These are phyloP conservation scores for Leccinum insolens DNA, from an alignment of 1,284 basidiomycete genomes.

Conservation along the genomic window DNA sequence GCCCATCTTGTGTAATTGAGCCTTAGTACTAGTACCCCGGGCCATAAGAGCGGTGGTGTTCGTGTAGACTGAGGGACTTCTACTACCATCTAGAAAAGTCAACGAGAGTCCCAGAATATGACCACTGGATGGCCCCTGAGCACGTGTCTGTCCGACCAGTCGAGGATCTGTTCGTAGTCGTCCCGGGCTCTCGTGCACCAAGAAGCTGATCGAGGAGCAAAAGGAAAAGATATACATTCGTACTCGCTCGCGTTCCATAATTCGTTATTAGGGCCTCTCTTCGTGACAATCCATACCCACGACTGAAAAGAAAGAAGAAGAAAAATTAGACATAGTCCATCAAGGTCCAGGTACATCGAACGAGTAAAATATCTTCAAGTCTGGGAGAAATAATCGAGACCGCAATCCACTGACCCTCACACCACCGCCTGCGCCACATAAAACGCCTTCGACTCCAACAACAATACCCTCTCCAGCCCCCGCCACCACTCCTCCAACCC, in stretches of 20 bases:
- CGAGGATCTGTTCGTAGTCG: too few species aligned
- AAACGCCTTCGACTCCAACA: conserved; percentile 55
- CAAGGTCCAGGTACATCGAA: background rate
- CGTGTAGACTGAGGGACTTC: too few species aligned
- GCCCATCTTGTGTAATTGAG: too few species aligned
- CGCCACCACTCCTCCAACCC: conserved; percentile 60
- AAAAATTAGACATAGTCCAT: background rate
- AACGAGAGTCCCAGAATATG: too few species aligned
- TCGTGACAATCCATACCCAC: background rate
- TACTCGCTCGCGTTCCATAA: background rate
- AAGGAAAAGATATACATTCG: too few species aligned
- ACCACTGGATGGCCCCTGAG: too few species aligned
- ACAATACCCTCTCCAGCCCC: conserved; percentile 54
- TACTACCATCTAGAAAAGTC: too few species aligned
- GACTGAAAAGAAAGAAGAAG: background rate
- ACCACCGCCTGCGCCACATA: conserved; percentile 44
- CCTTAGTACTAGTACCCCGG: too few species aligned
- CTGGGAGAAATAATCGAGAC: background rate
- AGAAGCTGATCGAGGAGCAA: too few species aligned
- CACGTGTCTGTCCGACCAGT: too few species aligned
- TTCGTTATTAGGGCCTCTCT: background rate
- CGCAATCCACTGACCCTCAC: conserved; percentile 11
- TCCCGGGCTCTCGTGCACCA: too few species aligned
- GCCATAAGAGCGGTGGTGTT: too few species aligned
- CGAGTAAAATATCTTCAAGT: background rate